A percentile compares a stretch with the other conserved stretches of the same genome.
Conservation (phyloP, 2,329 filamentous ascomycete species). For the Ceratocystis ficicola region DNA sequence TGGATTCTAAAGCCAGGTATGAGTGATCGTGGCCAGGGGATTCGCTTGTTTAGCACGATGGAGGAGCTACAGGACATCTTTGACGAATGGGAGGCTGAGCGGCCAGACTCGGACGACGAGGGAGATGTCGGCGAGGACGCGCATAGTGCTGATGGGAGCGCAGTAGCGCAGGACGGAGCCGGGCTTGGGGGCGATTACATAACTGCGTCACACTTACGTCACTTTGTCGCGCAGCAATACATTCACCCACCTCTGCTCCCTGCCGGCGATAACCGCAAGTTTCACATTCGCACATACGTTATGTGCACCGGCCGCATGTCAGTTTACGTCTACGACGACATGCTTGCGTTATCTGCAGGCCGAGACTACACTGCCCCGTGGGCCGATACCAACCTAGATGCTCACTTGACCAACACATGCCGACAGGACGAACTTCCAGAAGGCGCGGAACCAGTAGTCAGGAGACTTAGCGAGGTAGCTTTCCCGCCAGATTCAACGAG, state of each 20-base stretch:
- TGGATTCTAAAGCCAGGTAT: conserved; percentile 98
- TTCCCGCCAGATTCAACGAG: conserved; percentile 43
- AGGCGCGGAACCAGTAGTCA: conserved; percentile 44
- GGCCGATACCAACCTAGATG: conserved; percentile 43
- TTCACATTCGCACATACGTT: conserved; percentile 89
- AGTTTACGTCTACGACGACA: conserved; percentile 76
- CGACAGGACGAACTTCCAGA: conserved; percentile 54
- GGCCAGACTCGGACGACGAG: conserved; percentile 54
- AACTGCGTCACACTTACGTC: conserved; percentile 78
- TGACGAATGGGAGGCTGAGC: conserved; percentile 71
- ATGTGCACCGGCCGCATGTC: conserved; percentile 65
- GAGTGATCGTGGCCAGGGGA: conserved; percentile 92
- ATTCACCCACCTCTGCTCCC: conserved; percentile 78
- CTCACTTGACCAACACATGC: conserved; percentile 91
- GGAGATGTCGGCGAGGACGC: conserved; percentile 31
- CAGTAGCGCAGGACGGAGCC: conserved; percentile 26
- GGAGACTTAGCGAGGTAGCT: conserved; percentile 58
- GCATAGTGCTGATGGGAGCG: not conserved
- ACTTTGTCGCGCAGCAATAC: conserved; percentile 93
- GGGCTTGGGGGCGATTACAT: conserved; percentile 43
- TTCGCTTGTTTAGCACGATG: conserved; percentile 75
- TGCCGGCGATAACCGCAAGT: conserved; percentile 60
- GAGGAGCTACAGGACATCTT: conserved; percentile 78
- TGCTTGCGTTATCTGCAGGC: conserved; percentile 87
- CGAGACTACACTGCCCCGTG: conserved; percentile 58